Percentiles rank a stretch among this genome's conserved stretches.
phyloP scores from a whole-genome alignment of 305 asterid genomes.

The Rubia balearica region DNA sequence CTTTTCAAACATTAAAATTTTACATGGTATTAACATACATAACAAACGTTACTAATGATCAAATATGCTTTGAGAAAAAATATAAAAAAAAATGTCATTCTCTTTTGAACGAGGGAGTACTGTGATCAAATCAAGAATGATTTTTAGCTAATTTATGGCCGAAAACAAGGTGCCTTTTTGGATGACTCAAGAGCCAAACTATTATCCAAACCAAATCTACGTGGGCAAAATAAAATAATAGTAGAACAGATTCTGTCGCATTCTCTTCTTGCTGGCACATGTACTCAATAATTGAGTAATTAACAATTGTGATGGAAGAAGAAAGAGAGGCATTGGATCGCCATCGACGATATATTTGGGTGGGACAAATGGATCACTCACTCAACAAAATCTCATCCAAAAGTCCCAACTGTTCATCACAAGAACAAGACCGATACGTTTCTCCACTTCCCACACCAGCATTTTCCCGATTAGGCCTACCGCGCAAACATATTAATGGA shows the following conservation, averaged over 20 bases:
- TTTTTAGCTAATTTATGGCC: no score
- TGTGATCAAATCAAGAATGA: no score
- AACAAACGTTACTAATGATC: no score
- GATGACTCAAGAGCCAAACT: neutral
- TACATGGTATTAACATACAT: no score
- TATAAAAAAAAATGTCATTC: no score
- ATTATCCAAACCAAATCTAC: neutral
- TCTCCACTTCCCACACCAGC: neutral
- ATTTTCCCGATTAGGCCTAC: neutral
- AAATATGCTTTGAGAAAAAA: no score
- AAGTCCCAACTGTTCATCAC: neutral
- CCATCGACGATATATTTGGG: neutral
- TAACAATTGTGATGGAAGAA: neutral
- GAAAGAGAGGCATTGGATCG: neutral
- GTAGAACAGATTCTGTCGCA: neutral
- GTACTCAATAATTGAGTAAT: conserved; percentile 4
- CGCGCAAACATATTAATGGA: neutral
- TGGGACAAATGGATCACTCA: neutral
- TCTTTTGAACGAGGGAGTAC: no score
- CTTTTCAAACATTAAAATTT: no score
- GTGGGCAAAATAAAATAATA: no score
- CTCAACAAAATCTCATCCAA: neutral
- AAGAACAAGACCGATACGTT: neutral
- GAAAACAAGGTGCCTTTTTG: neutral
- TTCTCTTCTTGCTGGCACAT: neutral